These are phyloP conservation scores for Triticum urartu DNA, from an alignment of 176 grass and related monocot species.

Conservation along the genomic window DNA sequence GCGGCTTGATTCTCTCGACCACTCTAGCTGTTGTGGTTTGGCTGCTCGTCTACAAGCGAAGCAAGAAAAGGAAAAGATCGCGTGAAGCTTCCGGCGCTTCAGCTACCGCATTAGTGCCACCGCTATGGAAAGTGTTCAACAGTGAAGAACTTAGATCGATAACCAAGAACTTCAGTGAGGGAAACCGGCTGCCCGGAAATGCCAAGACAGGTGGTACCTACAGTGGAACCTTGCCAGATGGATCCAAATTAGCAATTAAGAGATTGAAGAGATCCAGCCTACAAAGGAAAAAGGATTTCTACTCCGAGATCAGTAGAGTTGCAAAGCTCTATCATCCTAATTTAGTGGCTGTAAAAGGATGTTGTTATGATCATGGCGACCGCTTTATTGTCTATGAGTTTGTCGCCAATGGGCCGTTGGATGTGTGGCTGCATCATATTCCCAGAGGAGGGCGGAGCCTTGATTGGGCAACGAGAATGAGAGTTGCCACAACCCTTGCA, in stretches of 20 bases:
- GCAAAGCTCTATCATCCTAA: slow-evolving; percentile 95
- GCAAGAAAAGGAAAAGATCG: slow-evolving; percentile 87
- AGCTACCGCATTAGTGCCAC: slow-evolving; percentile 66
- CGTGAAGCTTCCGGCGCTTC: slow-evolving; percentile 67
- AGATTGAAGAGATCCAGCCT: slow-evolving; percentile 90
- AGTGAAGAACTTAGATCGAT: slow-evolving; percentile 86
- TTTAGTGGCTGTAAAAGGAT: slow-evolving; percentile 88
- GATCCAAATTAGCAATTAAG: slow-evolving; percentile 83
- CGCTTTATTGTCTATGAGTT: slow-evolving; percentile 96
- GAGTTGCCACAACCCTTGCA: slow-evolving; percentile 93
- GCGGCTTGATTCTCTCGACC: slow-evolving; percentile 74
- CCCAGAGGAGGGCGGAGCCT: slow-evolving; percentile 86
- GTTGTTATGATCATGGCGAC: slow-evolving; percentile 95
- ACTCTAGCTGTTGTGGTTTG: slow-evolving; percentile 81
- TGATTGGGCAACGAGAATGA: slow-evolving; percentile 96
- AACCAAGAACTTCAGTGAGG: slow-evolving; percentile 98
- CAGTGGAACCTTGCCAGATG: slow-evolving; percentile 78
- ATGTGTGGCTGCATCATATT: slow-evolving; percentile 95
- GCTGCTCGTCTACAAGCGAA: slow-evolving; percentile 81
- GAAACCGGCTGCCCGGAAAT: slow-evolving; percentile 90
- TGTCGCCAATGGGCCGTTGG: slow-evolving; percentile 91
- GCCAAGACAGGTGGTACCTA: slow-evolving; percentile 98
- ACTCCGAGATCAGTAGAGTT: slow-evolving; percentile 92
- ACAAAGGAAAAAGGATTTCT: slow-evolving; percentile 97
- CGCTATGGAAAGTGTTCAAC: slow-evolving; percentile 87